Evolutionary conservation across 495 filamentous ascomycete genomes (phyloP).

Genomic region (Penicillium simplicissimum): DNA sequence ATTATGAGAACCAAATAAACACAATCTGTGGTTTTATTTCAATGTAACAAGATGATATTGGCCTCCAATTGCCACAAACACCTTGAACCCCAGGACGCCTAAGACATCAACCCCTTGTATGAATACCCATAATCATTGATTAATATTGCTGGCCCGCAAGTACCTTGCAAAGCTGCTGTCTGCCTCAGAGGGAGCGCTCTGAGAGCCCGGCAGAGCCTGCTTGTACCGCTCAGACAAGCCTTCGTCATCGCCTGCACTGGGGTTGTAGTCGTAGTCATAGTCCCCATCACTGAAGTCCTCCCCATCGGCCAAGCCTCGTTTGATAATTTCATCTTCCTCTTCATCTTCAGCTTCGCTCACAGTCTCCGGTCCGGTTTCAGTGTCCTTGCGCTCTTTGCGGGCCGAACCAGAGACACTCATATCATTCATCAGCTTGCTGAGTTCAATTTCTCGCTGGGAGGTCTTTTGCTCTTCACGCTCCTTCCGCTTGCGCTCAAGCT

Average conservation of each 20-base stretch:
- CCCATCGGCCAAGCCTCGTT: constrained; percentile 32
- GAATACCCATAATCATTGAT: constrained; percentile 20
- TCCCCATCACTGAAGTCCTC: constrained; percentile 43
- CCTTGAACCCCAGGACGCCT: constrained; percentile 2
- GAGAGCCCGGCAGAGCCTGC: constrained; percentile 41
- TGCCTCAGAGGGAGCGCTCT: constrained; percentile 33
- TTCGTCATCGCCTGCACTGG: constrained; percentile 38
- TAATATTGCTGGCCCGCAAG: constrained; percentile 41
- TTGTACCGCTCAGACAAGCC: constrained; percentile 48
- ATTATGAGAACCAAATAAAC: not conserved
- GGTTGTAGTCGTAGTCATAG: constrained; percentile 37
- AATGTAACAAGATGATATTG: constrained; percentile 6
- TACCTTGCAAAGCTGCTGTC: constrained; percentile 54
- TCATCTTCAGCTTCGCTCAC: constrained; percentile 55
- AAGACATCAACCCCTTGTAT: constrained; percentile 16
- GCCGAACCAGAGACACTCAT: constrained; percentile 71
- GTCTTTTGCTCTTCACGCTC: constrained; percentile 74
- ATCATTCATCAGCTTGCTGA: constrained; percentile 91
- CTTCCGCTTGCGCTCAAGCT: constrained; percentile 75
- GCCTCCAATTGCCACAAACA: constrained; percentile 18
- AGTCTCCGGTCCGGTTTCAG: constrained; percentile 42
- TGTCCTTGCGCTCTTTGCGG: constrained; percentile 27
- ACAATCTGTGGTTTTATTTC: not conserved
- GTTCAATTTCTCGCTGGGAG: constrained; percentile 70
- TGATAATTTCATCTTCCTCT: constrained; percentile 37